Conservation (phyloP, 164 flowering plant genomes). For the Taxillus chinensis region DNA sequence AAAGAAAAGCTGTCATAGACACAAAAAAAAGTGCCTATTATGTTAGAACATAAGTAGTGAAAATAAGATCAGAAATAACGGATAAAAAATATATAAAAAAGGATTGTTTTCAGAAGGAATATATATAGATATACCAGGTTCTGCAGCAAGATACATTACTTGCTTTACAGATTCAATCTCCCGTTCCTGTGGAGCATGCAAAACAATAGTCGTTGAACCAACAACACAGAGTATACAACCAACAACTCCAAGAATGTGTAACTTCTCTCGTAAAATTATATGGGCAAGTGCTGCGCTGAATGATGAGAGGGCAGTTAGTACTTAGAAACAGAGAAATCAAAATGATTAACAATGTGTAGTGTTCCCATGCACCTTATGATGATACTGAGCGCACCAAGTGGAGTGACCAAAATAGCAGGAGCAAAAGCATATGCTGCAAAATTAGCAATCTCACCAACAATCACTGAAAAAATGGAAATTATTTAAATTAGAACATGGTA, state of each 20-base stretch:
- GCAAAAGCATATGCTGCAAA: constrained; percentile 3
- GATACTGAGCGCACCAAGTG: constrained; percentile 3
- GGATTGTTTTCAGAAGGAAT: background rate
- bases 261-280: constrained; percentile 3
- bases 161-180: background rate
- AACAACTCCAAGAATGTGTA: constrained; percentile 2
- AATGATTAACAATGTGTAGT: background rate
- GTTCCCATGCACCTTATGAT: background rate
- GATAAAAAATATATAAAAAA: background rate
- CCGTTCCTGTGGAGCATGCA: constrained; percentile 3
- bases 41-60: background rate
- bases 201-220: background rate
- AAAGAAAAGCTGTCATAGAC: constrained; percentile 55
- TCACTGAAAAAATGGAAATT: background rate
- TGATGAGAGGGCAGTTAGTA: background rate
- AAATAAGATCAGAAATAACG: background rate
- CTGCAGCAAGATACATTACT: background rate
- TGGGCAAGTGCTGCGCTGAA: constrained; percentile 1
- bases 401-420: constrained; percentile 2
- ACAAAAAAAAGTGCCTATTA: background rate
- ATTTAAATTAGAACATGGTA: background rate
- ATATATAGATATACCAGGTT: background rate
- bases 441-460: constrained; percentile 3
- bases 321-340: background rate
- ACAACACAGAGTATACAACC: constrained; percentile 3